Evolutionary conservation across 2,329 filamentous ascomycete species (phyloP), one percentile per base, ranked within the genome.

Genomic region (Xylariaceae sp.): DNA sequence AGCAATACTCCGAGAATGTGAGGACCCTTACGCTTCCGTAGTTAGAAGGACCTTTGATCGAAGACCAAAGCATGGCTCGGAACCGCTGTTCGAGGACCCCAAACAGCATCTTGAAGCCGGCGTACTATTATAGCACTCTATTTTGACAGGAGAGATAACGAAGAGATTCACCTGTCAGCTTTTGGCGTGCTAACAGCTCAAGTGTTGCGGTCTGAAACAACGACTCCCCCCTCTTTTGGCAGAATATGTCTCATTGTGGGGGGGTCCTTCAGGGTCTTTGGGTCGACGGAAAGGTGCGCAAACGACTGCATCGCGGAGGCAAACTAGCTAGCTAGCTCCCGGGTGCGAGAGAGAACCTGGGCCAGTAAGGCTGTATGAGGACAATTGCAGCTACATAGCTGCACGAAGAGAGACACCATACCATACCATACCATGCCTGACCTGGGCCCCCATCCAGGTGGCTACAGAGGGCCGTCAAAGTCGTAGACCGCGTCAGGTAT

Each of bases 211-310:
- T 64, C 59, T 68, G 67, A 67, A 69, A 70, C 57, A 60, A 63
- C 60, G 56, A 67, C 64, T 53, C 61, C 61, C 61, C 57, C 58
- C 50, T 62, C 23, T 30, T 30, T 65, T 65, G 63, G 60, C 56
- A 67, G 37, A 49, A 15, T 34, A 58, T 59, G 59, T 63, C 65
- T 64, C 55, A 63, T 56, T 63, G 60, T 61, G 47, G 64, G 51
- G 51, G 55, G 63, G 53, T 64, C 60, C 68, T 66, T 74, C 65
- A 61, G 66, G 62, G 59, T 66, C 56, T 67, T 70, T 67, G 68
- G 69, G 66, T 67, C 67, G 64, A 72, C 74, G 75, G 75, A 69
- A 73, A 71, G 70, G 67, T 72, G 73, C 75, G 73, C 74, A 74
- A 71, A 73, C 68, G 67, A 73, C 67, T 64, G 62, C 62, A 64